These are phyloP conservation scores for Penicillium atrosanguineum DNA, from an alignment of 495 filamentous ascomycete species.

Conservation along the genomic window DNA sequence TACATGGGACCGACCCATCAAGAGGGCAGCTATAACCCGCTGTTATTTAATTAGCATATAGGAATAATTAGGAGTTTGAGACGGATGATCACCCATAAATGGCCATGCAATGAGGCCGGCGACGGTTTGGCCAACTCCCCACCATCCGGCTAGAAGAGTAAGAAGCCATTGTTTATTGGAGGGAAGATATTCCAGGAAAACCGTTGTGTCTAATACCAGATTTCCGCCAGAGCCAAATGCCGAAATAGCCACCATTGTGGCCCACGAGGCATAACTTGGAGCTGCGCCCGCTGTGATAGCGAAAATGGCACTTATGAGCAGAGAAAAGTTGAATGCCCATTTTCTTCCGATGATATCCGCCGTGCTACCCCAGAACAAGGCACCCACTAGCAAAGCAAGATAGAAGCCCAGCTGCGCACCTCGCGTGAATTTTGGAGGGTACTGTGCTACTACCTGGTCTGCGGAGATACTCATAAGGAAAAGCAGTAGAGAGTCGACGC, in stretches of 20 bases:
- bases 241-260: conserved; percentile 14
- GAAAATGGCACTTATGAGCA: conserved; percentile 35
- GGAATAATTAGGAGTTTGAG: not conserved
- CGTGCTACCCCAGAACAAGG: conserved; percentile 38
- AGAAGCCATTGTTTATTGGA: conserved; percentile 24
- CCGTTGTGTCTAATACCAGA: conserved; percentile 17
- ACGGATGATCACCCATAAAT: conserved; percentile 14
- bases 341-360: conserved; percentile 43
- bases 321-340: conserved; percentile 39
- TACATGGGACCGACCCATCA: conserved; percentile 13
- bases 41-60: not conserved
- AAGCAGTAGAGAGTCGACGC: conserved; percentile 15
- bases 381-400: conserved; percentile 32
- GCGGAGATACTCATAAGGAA: conserved; percentile 20
- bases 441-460: conserved; percentile 18
- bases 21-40: conserved; percentile 17
- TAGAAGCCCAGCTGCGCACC: conserved; percentile 19
- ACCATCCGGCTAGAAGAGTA: conserved; percentile 19
- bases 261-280: conserved; percentile 12
- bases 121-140: conserved; percentile 19
- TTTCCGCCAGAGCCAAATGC: conserved; percentile 21
- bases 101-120: conserved; percentile 19
- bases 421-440: conserved; percentile 13
- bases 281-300: conserved; percentile 16
- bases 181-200: conserved; percentile 18